These are phyloP conservation scores for Solanum rostratum DNA, from an alignment of 257 asterid species.

Conservation along the genomic window DNA sequence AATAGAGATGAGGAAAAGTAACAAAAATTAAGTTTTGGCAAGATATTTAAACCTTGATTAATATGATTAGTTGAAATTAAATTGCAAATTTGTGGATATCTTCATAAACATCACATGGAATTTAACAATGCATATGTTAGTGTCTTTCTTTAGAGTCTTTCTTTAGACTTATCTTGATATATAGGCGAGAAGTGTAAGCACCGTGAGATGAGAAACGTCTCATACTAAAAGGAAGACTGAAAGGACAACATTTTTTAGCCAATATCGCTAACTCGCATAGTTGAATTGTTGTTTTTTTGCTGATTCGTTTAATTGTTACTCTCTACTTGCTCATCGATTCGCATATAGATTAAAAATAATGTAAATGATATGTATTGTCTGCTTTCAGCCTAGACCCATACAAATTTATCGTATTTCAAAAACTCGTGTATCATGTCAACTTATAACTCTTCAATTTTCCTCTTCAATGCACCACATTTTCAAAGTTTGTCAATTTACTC, in stretches of 20 bases:
- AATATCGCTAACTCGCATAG: background rate
- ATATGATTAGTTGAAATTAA: background rate
- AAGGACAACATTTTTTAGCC: background rate
- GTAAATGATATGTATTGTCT: background rate
- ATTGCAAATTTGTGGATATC: background rate
- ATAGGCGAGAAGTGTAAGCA: background rate
- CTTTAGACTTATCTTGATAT: background rate
- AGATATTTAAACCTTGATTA: background rate
- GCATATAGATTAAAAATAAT: background rate
- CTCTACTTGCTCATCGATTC: background rate
- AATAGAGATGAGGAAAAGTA: background rate
- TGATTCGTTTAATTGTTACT: background rate
- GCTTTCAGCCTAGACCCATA: background rate
- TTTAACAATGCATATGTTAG: background rate
- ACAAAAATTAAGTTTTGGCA: background rate
- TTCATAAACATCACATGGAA: background rate
- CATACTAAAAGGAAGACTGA: background rate
- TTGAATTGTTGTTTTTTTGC: background rate
- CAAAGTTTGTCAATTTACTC: background rate
- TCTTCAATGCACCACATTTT: background rate
- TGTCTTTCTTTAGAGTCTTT: no score
- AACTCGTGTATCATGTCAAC: background rate
- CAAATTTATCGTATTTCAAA: accelerated
- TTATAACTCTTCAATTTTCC: background rate
- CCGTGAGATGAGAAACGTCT: background rate